Evolutionary conservation across 306 rosid genomes (phyloP).

Genomic region (Abrus pulchellus): DNA sequence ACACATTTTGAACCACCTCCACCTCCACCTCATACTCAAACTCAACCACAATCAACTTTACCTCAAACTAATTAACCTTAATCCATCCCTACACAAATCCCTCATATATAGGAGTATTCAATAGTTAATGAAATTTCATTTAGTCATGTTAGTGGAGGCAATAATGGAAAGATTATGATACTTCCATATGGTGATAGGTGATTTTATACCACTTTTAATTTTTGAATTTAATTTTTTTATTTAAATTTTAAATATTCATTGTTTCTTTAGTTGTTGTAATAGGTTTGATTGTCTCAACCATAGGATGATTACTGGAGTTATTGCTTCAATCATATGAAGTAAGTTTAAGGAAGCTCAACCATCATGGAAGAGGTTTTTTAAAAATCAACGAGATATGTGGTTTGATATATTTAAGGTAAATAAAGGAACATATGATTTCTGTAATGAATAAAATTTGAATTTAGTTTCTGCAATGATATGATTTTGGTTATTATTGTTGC

Average conservation of each 20-base stretch:
- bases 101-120: background rate
- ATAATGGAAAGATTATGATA: background rate
- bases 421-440: background rate
- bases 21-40: too few species aligned
- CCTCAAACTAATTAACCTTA: background rate
- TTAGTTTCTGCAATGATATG: too few species aligned
- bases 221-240: background rate
- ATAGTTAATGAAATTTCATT: conserved; percentile 4
- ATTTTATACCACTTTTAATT: background rate
- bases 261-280: background rate
- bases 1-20: too few species aligned
- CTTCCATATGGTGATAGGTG: conserved; percentile 46
- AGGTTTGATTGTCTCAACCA: conserved; percentile 39
- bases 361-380: conserved; percentile 27
- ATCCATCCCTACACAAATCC: conserved; percentile 7
- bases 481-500: too few species aligned
- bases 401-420: conserved; percentile 39
- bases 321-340: conserved; percentile 33
- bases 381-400: conserved; percentile 29
- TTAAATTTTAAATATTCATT: background rate
- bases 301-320: conserved; percentile 8
- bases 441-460: too few species aligned
- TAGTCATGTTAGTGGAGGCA: conserved; percentile 7
- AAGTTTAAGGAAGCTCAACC: conserved; percentile 36
- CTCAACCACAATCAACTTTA: too few species aligned